These are phyloP conservation scores for Gymnopus androsaceus DNA, from an alignment of 1,284 basidiomycete species.

Conservation along the genomic window DNA sequence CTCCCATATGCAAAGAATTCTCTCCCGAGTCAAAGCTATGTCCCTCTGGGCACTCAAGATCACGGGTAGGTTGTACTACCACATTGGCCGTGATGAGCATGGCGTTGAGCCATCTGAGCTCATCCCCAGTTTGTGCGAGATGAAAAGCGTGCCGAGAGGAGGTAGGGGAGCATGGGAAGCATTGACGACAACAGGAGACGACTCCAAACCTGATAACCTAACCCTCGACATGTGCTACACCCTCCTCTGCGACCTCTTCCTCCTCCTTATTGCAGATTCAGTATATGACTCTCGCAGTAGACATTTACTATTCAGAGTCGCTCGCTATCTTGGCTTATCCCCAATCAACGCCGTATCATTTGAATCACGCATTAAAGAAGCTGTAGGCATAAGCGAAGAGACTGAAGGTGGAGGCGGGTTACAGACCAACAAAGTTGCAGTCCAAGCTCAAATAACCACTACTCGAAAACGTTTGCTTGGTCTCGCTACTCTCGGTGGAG, in stretches of 20 bases:
- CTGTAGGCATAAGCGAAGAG: conserved; percentile 92
- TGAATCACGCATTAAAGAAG: conserved; percentile 90
- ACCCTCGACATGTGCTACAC: conserved; percentile 97
- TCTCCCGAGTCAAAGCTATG: conserved; percentile 72
- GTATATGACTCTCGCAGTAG: conserved; percentile 94
- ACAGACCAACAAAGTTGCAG: conserved; percentile 63
- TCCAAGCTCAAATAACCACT: conserved; percentile 75
- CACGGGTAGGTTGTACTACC: conserved; percentile 93
- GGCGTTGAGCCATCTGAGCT: conserved; percentile 88
- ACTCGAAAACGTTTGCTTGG: conserved; percentile 61
- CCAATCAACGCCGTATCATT: conserved; percentile 93
- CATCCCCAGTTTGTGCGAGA: conserved; percentile 90
- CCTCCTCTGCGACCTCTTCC: conserved; percentile 92
- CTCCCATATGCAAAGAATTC: too few relatives aligned
- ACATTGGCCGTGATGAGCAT: conserved; percentile 98
- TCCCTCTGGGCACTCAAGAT: conserved; percentile 92
- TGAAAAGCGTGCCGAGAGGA: too few relatives aligned
- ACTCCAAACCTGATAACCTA: conserved; percentile 68
- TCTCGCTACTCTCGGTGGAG: conserved; percentile 73
- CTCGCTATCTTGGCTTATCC: conserved; percentile 81
- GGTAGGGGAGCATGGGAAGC: too few relatives aligned
- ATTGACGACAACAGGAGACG: background rate
- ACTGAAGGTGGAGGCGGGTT: conserved; percentile 62
- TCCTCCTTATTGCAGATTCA: conserved; percentile 90
- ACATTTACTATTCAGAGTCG: conserved; percentile 82